Evolutionary conservation across 306 rosid species (phyloP).

Genomic region (Quercus parvula): DNA sequence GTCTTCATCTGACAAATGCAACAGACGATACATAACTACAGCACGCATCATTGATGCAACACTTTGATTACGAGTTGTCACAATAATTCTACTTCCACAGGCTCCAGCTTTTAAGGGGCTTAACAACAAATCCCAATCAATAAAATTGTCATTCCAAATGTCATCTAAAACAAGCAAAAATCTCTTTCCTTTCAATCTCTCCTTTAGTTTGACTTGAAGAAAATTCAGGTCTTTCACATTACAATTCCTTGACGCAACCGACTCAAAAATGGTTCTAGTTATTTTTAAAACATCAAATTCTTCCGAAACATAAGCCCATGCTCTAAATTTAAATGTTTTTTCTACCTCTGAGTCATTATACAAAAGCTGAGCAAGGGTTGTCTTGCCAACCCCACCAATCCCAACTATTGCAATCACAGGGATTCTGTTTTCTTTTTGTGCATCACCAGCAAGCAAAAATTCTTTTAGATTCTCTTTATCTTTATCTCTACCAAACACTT

Average conservation of each 20-base stretch:
- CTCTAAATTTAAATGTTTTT: too few relatives aligned
- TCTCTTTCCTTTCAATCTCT: background rate
- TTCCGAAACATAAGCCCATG: too few relatives aligned
- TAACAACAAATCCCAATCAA: background rate
- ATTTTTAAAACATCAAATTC: too few relatives aligned
- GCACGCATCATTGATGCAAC: slow-evolving; percentile 2
- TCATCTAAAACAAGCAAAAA: too few relatives aligned
- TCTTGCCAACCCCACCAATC: too few relatives aligned
- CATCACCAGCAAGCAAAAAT: background rate
- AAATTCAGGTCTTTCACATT: background rate
- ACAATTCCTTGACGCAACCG: too few relatives aligned
- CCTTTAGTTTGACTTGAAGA: background rate
- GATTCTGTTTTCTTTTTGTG: background rate
- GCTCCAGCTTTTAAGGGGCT: slow-evolving; percentile 3
- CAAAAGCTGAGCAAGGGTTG: too few relatives aligned
- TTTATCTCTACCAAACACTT: slow-evolving; percentile 11
- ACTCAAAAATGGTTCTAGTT: too few relatives aligned
- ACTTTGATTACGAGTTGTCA: slow-evolving; percentile 16
- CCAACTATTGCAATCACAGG: too few relatives aligned
- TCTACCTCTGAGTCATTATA: too few relatives aligned
- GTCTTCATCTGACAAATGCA: background rate
- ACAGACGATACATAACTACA: background rate
- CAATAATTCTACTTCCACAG: background rate
- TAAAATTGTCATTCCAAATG: background rate
- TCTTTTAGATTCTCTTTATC: background rate